These are phyloP conservation scores for Salix arbutifolia DNA, from an alignment of 345 rosid genomes.

Conservation along the genomic window DNA sequence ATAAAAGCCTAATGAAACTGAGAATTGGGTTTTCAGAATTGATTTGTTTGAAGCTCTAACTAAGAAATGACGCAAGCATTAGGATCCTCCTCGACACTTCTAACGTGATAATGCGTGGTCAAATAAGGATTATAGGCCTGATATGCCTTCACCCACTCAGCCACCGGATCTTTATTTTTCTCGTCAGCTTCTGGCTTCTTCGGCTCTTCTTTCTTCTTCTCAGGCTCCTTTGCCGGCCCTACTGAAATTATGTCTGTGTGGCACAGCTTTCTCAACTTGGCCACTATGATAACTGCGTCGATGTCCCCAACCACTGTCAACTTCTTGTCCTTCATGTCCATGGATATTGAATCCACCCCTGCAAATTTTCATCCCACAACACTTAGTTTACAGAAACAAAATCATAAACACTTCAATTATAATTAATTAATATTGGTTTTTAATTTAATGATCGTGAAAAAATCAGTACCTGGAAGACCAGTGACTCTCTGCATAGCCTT, in stretches of 20 bases:
- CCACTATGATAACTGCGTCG: constrained; percentile 38
- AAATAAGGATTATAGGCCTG: constrained; percentile 17
- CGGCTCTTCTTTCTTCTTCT: constrained; percentile 51
- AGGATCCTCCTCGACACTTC: constrained; percentile 36
- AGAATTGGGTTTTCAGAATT: too few relatives aligned
- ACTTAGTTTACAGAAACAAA: neutral
- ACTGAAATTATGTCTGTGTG: constrained; percentile 44
- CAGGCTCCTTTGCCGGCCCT: constrained; percentile 58
- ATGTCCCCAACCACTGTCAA: constrained; percentile 52
- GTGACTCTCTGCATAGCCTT: constrained; percentile 37
- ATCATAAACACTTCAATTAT: neutral
- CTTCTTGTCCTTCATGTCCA: constrained; percentile 62
- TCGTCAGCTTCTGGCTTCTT: constrained; percentile 15
- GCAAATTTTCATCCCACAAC: neutral
- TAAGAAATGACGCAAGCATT: constrained; percentile 43
- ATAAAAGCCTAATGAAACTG: too few relatives aligned
- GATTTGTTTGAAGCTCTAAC: neutral
- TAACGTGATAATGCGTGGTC: constrained; percentile 10
- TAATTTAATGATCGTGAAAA: too few relatives aligned
- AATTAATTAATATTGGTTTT: too few relatives aligned
- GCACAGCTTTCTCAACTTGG: constrained; percentile 54
- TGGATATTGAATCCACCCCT: constrained; percentile 50
- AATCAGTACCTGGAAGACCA: constrained; percentile 24
- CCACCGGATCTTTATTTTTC: neutral
- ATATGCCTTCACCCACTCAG: constrained; percentile 23